Evolutionary conservation across 768 basidiomycete species (phyloP), one percentile per base, ranked within the genome.

Genomic region (Tephrocybe sp.): DNA sequence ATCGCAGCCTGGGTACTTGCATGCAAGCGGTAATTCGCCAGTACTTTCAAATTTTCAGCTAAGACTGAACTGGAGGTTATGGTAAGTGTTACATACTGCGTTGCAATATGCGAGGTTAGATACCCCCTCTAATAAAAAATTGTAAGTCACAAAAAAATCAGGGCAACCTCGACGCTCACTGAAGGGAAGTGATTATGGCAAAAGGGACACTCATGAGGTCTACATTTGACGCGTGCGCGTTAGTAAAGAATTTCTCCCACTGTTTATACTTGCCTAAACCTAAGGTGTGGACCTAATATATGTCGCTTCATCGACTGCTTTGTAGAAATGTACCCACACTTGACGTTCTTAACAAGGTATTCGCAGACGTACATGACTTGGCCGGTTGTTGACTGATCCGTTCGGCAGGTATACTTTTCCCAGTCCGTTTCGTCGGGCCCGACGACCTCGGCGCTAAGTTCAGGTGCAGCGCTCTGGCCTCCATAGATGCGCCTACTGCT

Each of bases 221-320:
- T 50, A 27, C 24, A 34, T 44, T 42, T n/a, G n/a, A n/a, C n/a
- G n/a, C n/a, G n/a, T n/a, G n/a, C n/a, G n/a, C n/a, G n/a, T n/a
- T n/a, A n/a, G n/a, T n/a, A 27, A 35, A n/a, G 26, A 30, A 15
- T n/a, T 4, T 6, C 4, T 18, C 9, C 13, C 18, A 22, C 22
- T 9, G 51, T 34, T 15, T 18, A n/a, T n/a, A 59, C 80, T 52
- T 52, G 82, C 86, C 79, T 82, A 56, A 79, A 72, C 43, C 77
- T 72, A 38, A 87, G 61, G 60, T 87, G 86, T 12, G 77, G 79
- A 8, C 79, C 78, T 63, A 83, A 75, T 39, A 87, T 73, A 62
- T 87, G 86, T 22, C 86, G 75, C 63, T 85, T 86, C 50, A 87
- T 80, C 35, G 84, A 72, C 60, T 86, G 84, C 63, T 82, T 84